Percentiles rank a stretch among this genome's conserved stretches.
These are phyloP conservation scores for Cucurbita maxima DNA, from an alignment of 306 rosid species.

Conservation along the genomic window DNA sequence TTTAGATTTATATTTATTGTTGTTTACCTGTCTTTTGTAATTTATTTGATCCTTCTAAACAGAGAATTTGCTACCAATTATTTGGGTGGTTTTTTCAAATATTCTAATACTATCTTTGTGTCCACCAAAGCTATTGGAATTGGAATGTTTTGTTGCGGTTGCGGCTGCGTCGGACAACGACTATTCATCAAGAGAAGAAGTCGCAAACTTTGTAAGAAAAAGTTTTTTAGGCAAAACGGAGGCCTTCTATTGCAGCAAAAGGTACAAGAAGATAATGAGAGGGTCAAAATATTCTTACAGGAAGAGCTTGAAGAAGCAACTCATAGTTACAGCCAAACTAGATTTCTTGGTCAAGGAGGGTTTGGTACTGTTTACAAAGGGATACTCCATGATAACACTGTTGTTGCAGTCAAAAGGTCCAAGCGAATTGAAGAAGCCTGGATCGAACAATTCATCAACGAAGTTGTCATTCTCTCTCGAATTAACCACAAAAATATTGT, in stretches of 20 bases:
- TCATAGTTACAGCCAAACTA: conserved; percentile 8
- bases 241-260: conserved; percentile 34
- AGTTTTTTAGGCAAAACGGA: conserved; percentile 41
- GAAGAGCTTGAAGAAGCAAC: conserved; percentile 38
- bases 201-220: conserved; percentile 12
- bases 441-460: conserved; percentile 24
- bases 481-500: conserved; percentile 31
- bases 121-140: no score
- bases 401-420: conserved; percentile 24
- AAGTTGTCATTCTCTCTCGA: conserved; percentile 32
- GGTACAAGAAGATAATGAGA: conserved; percentile 13
- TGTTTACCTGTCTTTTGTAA: no score
- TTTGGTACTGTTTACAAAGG: conserved; percentile 19
- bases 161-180: conserved; percentile 8
- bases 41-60: no score
- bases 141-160: neutral
- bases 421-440: conserved; percentile 19
- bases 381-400: conserved; percentile 9
- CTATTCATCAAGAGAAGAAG: conserved; percentile 7
- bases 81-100: no score
- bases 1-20: no score
- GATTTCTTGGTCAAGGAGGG: conserved; percentile 21
- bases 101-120: no score
- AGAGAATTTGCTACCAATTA: no score
- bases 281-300: conserved; percentile 20